phyloP scores from a whole-genome alignment of 176 grass and related monocot genomes.

The Rhipidocladum racemiflorum region DNA sequence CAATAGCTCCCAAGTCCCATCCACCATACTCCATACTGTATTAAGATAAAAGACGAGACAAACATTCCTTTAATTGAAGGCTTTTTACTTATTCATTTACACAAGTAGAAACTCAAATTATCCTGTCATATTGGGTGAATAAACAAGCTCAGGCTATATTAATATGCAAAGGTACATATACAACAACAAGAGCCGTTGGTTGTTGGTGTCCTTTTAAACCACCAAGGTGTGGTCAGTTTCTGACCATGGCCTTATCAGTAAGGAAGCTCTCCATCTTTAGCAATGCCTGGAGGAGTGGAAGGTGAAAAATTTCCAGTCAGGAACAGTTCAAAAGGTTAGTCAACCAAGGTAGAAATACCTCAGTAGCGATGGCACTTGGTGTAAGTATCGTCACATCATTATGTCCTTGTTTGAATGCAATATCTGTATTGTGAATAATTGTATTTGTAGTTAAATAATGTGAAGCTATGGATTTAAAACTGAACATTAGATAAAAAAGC shows the following conservation, averaged over 20 bases:
- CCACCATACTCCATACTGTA: background rate
- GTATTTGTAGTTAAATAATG: background rate
- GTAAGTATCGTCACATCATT: slow-evolving; percentile 64
- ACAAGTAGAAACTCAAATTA: slow-evolving; percentile 25
- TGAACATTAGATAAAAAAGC: background rate
- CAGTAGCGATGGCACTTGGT: slow-evolving; percentile 75
- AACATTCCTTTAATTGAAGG: slow-evolving; percentile 8
- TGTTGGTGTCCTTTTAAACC: slow-evolving; percentile 12
- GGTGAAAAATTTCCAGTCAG: slow-evolving; percentile 12
- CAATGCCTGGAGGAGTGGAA: slow-evolving; percentile 58
- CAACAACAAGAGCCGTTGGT: background rate
- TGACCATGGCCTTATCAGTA: slow-evolving; percentile 53
- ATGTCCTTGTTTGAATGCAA: slow-evolving; percentile 75
- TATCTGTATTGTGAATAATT: slow-evolving; percentile 48
- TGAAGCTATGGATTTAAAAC: background rate
- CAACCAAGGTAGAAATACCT: slow-evolving; percentile 51
- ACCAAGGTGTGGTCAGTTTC: slow-evolving; percentile 37
- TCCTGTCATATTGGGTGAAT: slow-evolving; percentile 10
- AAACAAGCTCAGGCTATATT: slow-evolving; percentile 26
- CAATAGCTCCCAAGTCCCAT: background rate
- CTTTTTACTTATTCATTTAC: slow-evolving; percentile 38
- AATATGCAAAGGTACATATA: slow-evolving; percentile 31
- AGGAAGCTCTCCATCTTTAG: slow-evolving; percentile 69
- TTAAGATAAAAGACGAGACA: background rate
- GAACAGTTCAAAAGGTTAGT: background rate